Conservation (phyloP, 495 filamentous ascomycete species). For the Penicillium longicatenatum region DNA sequence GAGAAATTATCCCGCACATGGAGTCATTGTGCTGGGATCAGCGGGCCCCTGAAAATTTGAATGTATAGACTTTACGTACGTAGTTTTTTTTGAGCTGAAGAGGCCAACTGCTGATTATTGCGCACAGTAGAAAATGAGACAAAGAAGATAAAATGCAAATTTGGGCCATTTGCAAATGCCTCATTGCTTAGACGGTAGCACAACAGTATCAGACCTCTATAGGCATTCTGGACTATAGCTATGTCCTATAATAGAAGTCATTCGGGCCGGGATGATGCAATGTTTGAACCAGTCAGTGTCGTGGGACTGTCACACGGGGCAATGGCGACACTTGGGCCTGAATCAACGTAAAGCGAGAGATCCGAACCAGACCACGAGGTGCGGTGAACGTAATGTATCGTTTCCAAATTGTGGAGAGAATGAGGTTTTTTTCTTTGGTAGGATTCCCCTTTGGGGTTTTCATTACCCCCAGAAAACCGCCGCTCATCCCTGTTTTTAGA, state of each 20-base stretch:
- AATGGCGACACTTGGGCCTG: constrained; percentile 12
- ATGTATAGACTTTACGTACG: not conserved
- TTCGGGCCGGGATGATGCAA: constrained; percentile 23
- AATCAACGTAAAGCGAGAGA: constrained; percentile 5
- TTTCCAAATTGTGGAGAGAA: constrained; percentile 11
- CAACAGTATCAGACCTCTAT: constrained; percentile 4
- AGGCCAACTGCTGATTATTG: not conserved
- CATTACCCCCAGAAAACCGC: constrained; percentile 30
- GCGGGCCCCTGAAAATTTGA: constrained; percentile 11
- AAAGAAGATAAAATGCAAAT: not conserved
- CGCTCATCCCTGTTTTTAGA: constrained; percentile 18
- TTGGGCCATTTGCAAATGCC: constrained; percentile 7
- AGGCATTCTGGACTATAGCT: not conserved
- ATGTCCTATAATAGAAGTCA: not conserved
- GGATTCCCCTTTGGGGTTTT: constrained; percentile 17
- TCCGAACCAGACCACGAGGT: constrained; percentile 15
- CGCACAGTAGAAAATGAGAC: not conserved
- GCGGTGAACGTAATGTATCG: constrained; percentile 13
- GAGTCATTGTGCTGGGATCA: constrained; percentile 26
- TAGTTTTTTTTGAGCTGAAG: too few relatives aligned
- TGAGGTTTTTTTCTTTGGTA: constrained; percentile 16
- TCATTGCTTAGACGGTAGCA: constrained; percentile 12
- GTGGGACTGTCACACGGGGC: constrained; percentile 17
- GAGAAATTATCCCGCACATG: constrained; percentile 30
- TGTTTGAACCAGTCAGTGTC: constrained; percentile 14